Evolutionary conservation across 2,329 filamentous ascomycete species (phyloP).

Genomic region (Malbranchea zuffiana): DNA sequence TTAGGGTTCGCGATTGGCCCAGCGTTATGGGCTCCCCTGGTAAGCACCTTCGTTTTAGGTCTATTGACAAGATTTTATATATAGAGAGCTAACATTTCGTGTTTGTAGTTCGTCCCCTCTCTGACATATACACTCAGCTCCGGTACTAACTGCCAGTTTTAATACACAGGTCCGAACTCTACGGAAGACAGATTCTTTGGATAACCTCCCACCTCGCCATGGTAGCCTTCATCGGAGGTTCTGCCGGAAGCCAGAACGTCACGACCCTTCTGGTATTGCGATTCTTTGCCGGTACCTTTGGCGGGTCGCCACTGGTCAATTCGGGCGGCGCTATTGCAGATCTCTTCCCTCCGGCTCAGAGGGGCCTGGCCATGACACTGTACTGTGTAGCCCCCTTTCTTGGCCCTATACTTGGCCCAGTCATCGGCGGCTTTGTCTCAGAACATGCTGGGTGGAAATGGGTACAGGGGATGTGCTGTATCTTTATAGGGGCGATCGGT

Average conservation of each 20-base stretch:
- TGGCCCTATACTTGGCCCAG: constrained; percentile 33
- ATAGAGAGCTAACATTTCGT: no score
- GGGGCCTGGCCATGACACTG: constrained; percentile 43
- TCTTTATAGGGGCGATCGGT: constrained; percentile 51
- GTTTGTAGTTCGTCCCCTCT: no score
- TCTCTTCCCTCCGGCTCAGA: constrained; percentile 41
- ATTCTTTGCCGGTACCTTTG: constrained; percentile 52
- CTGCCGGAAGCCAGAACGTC: constrained; percentile 46
- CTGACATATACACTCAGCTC: no score
- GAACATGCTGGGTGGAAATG: constrained; percentile 53
- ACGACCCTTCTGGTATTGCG: constrained; percentile 49
- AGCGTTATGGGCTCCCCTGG: constrained; percentile 53
- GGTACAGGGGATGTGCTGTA: constrained; percentile 50
- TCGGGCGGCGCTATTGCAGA: constrained; percentile 49
- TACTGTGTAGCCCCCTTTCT: constrained; percentile 22
- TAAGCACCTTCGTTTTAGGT: no score
- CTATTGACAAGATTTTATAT: no score
- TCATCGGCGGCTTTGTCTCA: constrained; percentile 53
- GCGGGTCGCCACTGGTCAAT: constrained; percentile 47
- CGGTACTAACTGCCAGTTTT: neutral
- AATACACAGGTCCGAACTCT: constrained; percentile 42
- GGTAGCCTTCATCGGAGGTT: constrained; percentile 48
- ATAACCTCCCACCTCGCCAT: constrained; percentile 46
- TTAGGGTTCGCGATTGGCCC: constrained; percentile 50
- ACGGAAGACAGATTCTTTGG: constrained; percentile 51